Conservation (phyloP, 768 basidiomycete species). For the Mrakia frigida region DNA sequence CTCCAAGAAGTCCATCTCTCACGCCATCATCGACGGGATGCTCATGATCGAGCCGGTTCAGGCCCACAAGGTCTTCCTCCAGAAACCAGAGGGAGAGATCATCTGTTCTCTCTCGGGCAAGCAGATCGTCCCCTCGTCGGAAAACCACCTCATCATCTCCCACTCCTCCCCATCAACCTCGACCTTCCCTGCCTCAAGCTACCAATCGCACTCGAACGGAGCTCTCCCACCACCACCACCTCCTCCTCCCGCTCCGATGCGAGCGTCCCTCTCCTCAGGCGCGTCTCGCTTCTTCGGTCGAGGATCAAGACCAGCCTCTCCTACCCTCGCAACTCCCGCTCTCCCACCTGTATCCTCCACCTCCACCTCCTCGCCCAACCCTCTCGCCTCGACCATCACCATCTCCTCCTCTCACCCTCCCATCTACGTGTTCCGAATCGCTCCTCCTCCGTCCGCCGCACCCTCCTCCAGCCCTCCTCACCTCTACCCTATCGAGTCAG, state of each 20-base stretch:
- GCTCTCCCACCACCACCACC: conserved; percentile 34
- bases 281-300: conserved; percentile 25
- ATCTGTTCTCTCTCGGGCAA: conserved; percentile 76
- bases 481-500: conserved; percentile 64
- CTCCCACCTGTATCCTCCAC: conserved; percentile 27
- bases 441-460: conserved; percentile 29
- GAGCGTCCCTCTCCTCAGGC: background rate
- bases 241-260: background rate
- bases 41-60: conserved; percentile 82
- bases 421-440: conserved; percentile 45
- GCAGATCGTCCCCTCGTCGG: conserved; percentile 36
- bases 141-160: conserved; percentile 6
- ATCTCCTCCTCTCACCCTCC: conserved; percentile 22
- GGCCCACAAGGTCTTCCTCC: conserved; percentile 34
- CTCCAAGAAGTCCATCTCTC: conserved; percentile 64
- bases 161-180: background rate
- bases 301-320: conserved; percentile 43
- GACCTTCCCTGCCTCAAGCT: conserved; percentile 32
- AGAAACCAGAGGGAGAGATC: conserved; percentile 47
- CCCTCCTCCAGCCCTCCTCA: conserved; percentile 30
- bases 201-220: background rate
- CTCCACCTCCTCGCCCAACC: conserved; percentile 34
- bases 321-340: conserved; percentile 33
- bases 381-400: background rate
- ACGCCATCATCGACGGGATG: conserved; percentile 81